These are phyloP conservation scores for Paraphaeosphaeria minitans DNA, from an alignment of 2,329 filamentous ascomycete species.

Conservation along the genomic window DNA sequence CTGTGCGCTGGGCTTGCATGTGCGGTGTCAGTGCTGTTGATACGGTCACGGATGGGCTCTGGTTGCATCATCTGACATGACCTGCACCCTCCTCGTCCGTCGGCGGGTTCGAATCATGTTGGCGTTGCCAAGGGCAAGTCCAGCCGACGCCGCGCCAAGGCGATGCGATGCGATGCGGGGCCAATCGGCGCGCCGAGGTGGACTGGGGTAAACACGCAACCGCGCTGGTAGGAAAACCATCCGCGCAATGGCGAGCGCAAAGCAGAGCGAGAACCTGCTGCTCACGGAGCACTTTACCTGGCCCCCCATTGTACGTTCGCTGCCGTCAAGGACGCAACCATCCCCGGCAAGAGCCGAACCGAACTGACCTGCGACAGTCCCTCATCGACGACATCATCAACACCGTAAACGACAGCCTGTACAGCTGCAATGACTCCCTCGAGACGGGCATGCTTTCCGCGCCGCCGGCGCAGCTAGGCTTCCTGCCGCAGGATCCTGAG, in stretches of 20 bases:
- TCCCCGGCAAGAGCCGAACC: no score
- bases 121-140: background rate
- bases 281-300: conserved; percentile 96
- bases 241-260: conserved; percentile 49
- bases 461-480: conserved; percentile 79
- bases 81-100: background rate
- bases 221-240: background rate
- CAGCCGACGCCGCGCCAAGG: conserved; percentile 11
- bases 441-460: conserved; percentile 80
- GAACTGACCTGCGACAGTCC: conserved; percentile 60
- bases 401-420: conserved; percentile 89
- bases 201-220: conserved; percentile 12
- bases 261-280: conserved; percentile 62
- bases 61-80: background rate
- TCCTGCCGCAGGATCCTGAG: conserved; percentile 55
- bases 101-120: background rate
- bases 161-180: background rate
- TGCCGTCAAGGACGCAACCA: background rate
- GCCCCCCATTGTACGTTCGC: conserved; percentile 75
- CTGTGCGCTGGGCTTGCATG: conserved; percentile 1
- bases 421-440: conserved; percentile 84
- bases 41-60: background rate
- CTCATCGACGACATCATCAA: conserved; percentile 99
- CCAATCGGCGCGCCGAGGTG: conserved; percentile 12
- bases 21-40: conserved; percentile 1